Percentiles rank a stretch among this genome's conserved stretches.
Evolutionary conservation across 1,284 basidiomycete genomes (phyloP).

Genomic region (Cryptococcus sp.): DNA sequence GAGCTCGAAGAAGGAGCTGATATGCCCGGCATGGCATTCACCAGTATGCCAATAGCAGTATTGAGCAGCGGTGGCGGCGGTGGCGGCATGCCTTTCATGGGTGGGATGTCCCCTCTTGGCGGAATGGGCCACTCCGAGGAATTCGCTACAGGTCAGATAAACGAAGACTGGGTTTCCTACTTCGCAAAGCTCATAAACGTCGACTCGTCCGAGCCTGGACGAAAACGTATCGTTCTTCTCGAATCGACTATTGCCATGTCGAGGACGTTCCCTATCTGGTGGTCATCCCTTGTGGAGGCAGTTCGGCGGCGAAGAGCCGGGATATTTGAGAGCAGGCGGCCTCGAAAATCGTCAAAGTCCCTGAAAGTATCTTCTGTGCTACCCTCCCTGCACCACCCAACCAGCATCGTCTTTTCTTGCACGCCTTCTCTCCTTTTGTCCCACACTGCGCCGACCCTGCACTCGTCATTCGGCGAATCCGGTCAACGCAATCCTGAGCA

Average conservation of each 20-base stretch:
- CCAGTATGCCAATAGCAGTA: slow-evolving; percentile 18
- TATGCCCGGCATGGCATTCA: slow-evolving; percentile 15
- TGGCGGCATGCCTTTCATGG: slow-evolving; percentile 10
- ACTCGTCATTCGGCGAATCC: slow-evolving; percentile 5
- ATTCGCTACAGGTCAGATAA: slow-evolving; percentile 9
- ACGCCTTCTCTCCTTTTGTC: slow-evolving; percentile 68
- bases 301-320: slow-evolving; percentile 62
- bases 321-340: slow-evolving; percentile 56
- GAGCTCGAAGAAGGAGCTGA: slow-evolving; percentile 4
- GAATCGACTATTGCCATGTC: slow-evolving; percentile 76
- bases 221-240: slow-evolving; percentile 71
- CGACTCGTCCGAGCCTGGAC: slow-evolving; percentile 11
- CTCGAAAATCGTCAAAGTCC: slow-evolving; percentile 60
- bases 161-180: slow-evolving; percentile 37
- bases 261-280: slow-evolving; percentile 72
- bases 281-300: slow-evolving; percentile 71
- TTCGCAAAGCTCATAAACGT: slow-evolving; percentile 40
- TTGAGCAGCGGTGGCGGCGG: slow-evolving; percentile 12
- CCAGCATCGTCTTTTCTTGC: slow-evolving; percentile 77
- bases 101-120: slow-evolving; percentile 4
- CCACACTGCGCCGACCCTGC: slow-evolving; percentile 21
- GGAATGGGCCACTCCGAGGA: slow-evolving; percentile 9
- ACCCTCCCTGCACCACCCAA: slow-evolving; percentile 55
- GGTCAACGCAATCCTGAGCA: slow-evolving; percentile 3
- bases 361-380: slow-evolving; percentile 9